Base-by-base conservation (phyloP, 768 basidiomycete species). In the Hypholoma fasciculare region DNA sequence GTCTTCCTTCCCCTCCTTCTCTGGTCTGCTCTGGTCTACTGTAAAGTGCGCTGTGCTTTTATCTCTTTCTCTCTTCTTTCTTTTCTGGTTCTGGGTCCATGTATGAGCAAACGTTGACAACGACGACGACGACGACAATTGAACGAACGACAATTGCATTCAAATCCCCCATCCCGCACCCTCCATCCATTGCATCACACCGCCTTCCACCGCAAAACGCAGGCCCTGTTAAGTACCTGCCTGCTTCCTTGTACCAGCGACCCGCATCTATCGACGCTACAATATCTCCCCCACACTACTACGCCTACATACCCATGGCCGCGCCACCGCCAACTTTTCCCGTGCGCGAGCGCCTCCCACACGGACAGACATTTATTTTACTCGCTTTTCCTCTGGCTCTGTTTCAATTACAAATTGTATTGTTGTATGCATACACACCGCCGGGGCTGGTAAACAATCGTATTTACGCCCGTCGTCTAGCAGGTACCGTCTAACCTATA, bases 401-500 rank as follows among this genome's bases (percentile, higher is more conserved):
- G 23, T 42, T 5, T 39, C 39, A 13, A 8, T 40, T 26, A 54
- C 13, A 9, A 42, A 17, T 16, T 16, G 17, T 42, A 42, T 49
- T 56, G 36, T 54, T 62, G 61, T 62, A 62, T 47, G 51, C 55
- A 63, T 57, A 59, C 62, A 34, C 55, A 55, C 50, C 49, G 54
- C 7, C 7, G 39, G 60, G 54, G 42, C 43, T 52, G 36, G 54
- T 44, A 49, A 49, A 19, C 46, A 43, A 27, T 38, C 30, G 54
- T 56, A 49, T 49, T 8, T 54, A 46, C 36, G 46, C 30, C 30
- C 19, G 43, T 46, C 37, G 42, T 56, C 47, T 42, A 59, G 49
- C 58, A 39, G 42, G 52, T 54, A 54, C 40, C 43, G 26, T 36
- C 50, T 60, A 60, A 56, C 62, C 54, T 61, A 60, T 63, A 61